A percentile compares a stretch with the other conserved stretches of the same genome.
These are phyloP conservation scores for Trypanosomatidae sp. DNA, from an alignment of 208 protist species.

Conservation along the genomic window DNA sequence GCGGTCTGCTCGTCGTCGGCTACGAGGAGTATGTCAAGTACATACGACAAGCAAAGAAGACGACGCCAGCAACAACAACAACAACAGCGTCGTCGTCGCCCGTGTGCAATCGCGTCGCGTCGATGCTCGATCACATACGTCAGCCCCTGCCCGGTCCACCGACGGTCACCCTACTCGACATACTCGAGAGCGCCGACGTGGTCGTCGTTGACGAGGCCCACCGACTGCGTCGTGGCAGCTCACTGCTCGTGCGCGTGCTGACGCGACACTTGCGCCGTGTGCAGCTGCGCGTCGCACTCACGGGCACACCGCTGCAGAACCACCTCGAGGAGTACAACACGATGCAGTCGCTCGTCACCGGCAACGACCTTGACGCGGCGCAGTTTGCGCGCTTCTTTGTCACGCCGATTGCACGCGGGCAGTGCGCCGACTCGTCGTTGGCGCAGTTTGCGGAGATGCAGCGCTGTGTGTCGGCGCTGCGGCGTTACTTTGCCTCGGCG, in stretches of 20 bases:
- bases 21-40: conserved; percentile 74
- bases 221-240: conserved; percentile 31
- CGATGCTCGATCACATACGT: conserved; percentile 17
- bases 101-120: conserved; percentile 16
- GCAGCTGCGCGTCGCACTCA: conserved; percentile 76
- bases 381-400: conserved; percentile 56
- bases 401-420: conserved; percentile 39
- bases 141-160: conserved; percentile 18
- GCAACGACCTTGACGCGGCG: conserved; percentile 19
- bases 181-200: conserved; percentile 55
- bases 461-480: conserved; percentile 49
- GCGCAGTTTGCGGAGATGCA: conserved; percentile 71
- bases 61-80: conserved; percentile 3
- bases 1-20: conserved; percentile 62
- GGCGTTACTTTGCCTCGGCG: conserved; percentile 37
- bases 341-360: conserved; percentile 74
- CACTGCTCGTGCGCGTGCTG: conserved; percentile 30
- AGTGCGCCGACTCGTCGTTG: conserved; percentile 52
- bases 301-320: conserved; percentile 85
- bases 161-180: conserved; percentile 25
- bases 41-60: conserved; percentile 1
- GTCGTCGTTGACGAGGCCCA: conserved; percentile 78
- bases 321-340: conserved; percentile 84
- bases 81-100: neutral
- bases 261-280: conserved; percentile 23